Base-by-base conservation (phyloP, 805 yeast genomes). In the Sugiyamaella floridensis region DNA sequence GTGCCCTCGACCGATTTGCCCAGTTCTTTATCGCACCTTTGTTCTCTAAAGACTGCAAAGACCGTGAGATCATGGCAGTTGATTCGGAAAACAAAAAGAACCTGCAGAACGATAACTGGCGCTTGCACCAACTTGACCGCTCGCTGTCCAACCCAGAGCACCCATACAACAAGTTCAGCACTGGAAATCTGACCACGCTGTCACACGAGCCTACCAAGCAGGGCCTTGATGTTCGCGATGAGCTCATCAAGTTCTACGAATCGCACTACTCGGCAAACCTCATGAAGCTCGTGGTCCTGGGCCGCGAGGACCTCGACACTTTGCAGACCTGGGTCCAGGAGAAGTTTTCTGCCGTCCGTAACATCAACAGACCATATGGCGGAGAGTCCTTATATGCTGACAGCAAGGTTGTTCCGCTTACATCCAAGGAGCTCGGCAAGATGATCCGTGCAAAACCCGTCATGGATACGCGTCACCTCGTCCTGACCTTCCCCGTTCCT, bases 1-100 rank as follows among this genome's bases (percentile, higher is more conserved):
- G 95, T 5, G 97, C 97, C 0, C 71, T 92, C 50, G 98, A 92
- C 67, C 76, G 98, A 61, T 92, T 92, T 68, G 79, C 96, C 4
- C 98, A 92, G 67, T 92, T 92, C 66, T 92, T 92, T 73, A 85
- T 90, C 37, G 67, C 80, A 28, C 99, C 99, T 1, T 72, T 92
- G 60, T 92, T 92, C 60, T 70, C 73, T 49, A 70, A 76, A 51
- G 74, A 81, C 57, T 84, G 97, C 64, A 87, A 89, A 64, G 96
- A 89, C 64, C 77, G 97, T 52, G 99, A 92, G 69, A 86, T 92
- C 61, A 80, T 82, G 57, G 98, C 98, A 1, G 98, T 92, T 9
- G 97, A 92, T 68, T 86, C 96, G 40, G 99, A 92, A 71, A 89
- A 92, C 72, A 92, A 89, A 67, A 92, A 93, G 71, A 92, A 92